Base-by-base conservation (phyloP, 1,284 basidiomycete genomes). In the Rhodotorula sp. region DNA sequence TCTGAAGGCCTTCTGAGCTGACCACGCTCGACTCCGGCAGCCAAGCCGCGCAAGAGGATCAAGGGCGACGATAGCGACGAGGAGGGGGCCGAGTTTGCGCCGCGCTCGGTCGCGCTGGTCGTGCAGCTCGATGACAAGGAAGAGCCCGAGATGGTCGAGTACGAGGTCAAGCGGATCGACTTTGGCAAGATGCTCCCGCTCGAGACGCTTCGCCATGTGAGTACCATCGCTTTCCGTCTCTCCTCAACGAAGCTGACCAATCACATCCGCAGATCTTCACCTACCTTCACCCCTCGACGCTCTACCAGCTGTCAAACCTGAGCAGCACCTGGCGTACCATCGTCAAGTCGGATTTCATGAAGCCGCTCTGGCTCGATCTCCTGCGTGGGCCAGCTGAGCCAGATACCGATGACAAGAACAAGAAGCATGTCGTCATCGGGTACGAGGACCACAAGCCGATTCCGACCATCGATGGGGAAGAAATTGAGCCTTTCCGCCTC, bases 211-310 rank as follows among this genome's bases (percentile, higher is more conserved):
- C 29, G 39, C 29, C 52, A 62, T 52, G 52, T 62, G 27, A 36
- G 51, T 36, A 6, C 36, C 8, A n/a, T 36, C 15, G 24, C 20
- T 22, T 27, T n/a, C 8, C 47, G 9, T 46, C n/a, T 22, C 1
- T 44, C 7, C 11, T 44, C 39, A 19, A 36, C 39, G 17, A n/a
- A 17, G 20, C 34, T n/a, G 46, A 17, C 29, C 46, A n/a, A 0
- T 3, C 10, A 57, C n/a, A 36, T 10, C 8, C 13, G 36, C 36
- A 65, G 64, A 55, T 65, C 44, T 34, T 53, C 64, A 29, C 39
- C 5, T 52, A 65, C 64, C 64, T 65, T 30, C 20, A 32, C n/a
- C 57, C 64, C 2, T n/a, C 19, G 6, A 46, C 51, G 29, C 64
- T 65, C 9, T 47, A 29, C 32, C 15, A 20, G 30, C 44, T 59